A percentile compares a stretch with the other conserved stretches of the same genome.
Evolutionary conservation across 78 protist genomes (phyloP).

Genomic region (Emiliania huxleyi): DNA sequence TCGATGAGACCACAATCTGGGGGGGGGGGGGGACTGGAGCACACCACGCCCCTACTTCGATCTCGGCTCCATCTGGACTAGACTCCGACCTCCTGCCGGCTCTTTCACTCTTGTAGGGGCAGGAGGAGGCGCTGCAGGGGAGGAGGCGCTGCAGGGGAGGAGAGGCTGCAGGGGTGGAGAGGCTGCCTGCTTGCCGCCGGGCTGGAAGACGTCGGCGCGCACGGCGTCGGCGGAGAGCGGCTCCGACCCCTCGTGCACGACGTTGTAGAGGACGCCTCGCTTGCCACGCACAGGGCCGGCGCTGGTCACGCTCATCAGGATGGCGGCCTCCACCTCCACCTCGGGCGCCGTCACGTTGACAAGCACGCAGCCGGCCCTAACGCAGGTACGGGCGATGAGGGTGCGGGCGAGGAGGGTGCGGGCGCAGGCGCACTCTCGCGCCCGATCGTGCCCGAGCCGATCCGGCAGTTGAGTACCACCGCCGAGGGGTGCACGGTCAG

Average conservation of each 20-base stretch:
- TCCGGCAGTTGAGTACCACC: background rate
- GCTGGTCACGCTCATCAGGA: background rate
- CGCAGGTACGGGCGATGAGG: too few species aligned
- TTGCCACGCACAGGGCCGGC: background rate
- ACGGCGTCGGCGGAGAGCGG: background rate
- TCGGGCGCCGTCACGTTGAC: conserved; percentile 44
- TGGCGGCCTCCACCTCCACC: background rate
- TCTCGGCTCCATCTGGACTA: too few species aligned
- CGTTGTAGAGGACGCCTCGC: conserved; percentile 41
- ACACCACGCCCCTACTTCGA: too few species aligned
- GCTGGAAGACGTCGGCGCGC: conserved; percentile 2
- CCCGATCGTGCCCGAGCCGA: background rate
- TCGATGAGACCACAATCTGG: background rate
- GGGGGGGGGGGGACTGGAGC: too few species aligned
- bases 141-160: too few species aligned
- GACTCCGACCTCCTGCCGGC: too few species aligned
- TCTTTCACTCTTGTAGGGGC: too few species aligned
- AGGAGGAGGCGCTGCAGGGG: too few species aligned
- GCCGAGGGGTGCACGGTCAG: background rate
- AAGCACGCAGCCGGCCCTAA: background rate
- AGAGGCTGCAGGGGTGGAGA: too few species aligned
- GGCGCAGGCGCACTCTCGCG: too few species aligned
- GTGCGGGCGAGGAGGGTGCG: too few species aligned
- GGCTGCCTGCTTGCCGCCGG: too few species aligned
- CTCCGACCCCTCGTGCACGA: conserved; percentile 33